Evolutionary conservation across 257 asterid genomes (phyloP).

Genomic region (Coffea eugenioides): DNA sequence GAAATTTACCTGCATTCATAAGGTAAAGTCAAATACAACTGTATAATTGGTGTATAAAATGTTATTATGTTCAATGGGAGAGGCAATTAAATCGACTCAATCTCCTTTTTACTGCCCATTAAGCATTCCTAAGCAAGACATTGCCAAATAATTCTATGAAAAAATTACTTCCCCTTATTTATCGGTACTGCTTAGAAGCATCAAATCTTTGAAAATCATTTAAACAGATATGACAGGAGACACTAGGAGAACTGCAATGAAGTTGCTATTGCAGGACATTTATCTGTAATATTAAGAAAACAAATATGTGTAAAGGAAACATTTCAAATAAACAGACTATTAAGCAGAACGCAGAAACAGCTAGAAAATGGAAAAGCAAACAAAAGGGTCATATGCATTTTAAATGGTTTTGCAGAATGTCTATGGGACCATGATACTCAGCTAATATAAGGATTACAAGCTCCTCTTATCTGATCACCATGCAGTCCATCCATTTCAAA

Average conservation of each 20-base stretch:
- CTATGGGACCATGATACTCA: neutral
- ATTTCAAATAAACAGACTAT: neutral
- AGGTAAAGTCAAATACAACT: conserved; percentile 1
- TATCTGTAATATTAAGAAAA: neutral
- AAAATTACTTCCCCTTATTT: neutral
- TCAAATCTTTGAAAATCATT: neutral
- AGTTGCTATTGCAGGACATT: neutral
- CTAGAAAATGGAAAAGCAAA: neutral
- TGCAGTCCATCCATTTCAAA: neutral
- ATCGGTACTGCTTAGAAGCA: neutral
- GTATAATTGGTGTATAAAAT: neutral
- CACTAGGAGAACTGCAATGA: too few relatives aligned
- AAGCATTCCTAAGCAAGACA: neutral
- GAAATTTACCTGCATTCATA: conserved; percentile 61
- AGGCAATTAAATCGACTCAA: neutral
- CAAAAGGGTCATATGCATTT: neutral
- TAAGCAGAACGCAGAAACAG: neutral
- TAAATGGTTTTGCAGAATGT: neutral
- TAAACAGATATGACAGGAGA: neutral
- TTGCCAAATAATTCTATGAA: neutral
- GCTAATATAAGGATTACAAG: neutral
- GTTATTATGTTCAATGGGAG: neutral
- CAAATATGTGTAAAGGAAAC: neutral
- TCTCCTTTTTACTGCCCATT: neutral
- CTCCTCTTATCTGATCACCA: neutral